These are phyloP conservation scores for Pichia manshurica DNA, from an alignment of 805 yeast genomes.

Conservation along the genomic window DNA sequence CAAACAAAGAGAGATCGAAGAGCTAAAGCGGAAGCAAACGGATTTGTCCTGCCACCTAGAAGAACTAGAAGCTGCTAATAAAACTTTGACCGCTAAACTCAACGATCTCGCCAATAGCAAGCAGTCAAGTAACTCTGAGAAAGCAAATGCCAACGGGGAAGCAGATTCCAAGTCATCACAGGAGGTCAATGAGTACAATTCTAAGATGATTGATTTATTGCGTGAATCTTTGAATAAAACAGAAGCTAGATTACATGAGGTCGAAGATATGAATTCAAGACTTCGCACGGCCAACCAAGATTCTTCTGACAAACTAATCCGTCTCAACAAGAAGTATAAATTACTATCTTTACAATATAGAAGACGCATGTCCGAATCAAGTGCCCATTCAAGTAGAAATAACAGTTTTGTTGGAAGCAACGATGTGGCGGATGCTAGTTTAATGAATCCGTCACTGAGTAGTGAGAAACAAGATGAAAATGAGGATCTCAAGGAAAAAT, in stretches of 20 bases:
- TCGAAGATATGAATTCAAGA: conserved; percentile 47
- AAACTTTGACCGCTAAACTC: conserved; percentile 8
- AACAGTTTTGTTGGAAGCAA: conserved; percentile 1
- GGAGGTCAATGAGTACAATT: conserved; percentile 12
- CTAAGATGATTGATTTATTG: conserved; percentile 35
- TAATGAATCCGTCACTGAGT: conserved; percentile 5
- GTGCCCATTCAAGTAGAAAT: conserved; percentile 18
- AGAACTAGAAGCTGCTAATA: conserved; percentile 10
- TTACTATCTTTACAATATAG: conserved; percentile 53
- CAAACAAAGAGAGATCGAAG: conserved; percentile 63
- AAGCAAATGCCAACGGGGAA: not conserved
- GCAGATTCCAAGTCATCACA: not conserved
- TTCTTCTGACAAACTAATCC: conserved; percentile 56
- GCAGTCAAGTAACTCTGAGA: no score
- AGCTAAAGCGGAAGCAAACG: conserved; percentile 43
- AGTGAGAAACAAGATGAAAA: conserved; percentile 16
- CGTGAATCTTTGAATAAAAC: conserved; percentile 48
- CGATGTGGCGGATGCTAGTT: conserved; percentile 5
- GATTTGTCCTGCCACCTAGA: conserved; percentile 23
- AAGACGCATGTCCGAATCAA: conserved; percentile 21
- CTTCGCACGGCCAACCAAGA: conserved; percentile 63
- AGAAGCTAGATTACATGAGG: conserved; percentile 48
- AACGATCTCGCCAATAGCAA: not conserved
- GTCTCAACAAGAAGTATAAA: conserved; percentile 67
- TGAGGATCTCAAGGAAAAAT: conserved; percentile 38